Percentiles rank a stretch among this genome's conserved stretches.
These are phyloP conservation scores for Tuber umbilicatum DNA, from an alignment of 495 filamentous ascomycete species.

Conservation along the genomic window DNA sequence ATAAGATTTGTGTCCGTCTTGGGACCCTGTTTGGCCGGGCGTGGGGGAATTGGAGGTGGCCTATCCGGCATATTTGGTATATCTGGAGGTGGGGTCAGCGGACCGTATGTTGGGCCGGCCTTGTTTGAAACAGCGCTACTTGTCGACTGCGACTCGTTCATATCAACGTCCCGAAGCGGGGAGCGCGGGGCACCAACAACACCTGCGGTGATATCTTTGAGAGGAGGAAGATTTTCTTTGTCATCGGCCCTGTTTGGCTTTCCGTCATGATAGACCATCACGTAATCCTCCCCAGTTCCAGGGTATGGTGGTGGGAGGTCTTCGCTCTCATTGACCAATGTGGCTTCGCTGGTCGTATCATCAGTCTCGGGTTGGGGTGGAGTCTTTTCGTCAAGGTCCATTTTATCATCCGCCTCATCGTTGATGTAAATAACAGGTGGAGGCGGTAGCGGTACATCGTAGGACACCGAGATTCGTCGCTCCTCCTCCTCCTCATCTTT, in stretches of 20 bases:
- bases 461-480: conserved; percentile 33
- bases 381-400: conserved; percentile 34
- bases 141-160: conserved; percentile 14
- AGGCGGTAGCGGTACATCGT: conserved; percentile 15
- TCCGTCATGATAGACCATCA: conserved; percentile 36
- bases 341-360: conserved; percentile 49
- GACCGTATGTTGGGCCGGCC: conserved; percentile 10
- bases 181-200: conserved; percentile 23
- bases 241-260: conserved; percentile 37
- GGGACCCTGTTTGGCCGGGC: conserved; percentile 42
- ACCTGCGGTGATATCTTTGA: conserved; percentile 12
- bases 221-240: conserved; percentile 47
- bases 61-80: conserved; percentile 33
- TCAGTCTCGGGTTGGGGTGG: conserved; percentile 12
- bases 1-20: conserved; percentile 54
- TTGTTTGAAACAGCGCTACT: conserved; percentile 8
- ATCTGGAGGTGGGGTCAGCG: conserved; percentile 36
- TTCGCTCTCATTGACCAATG: conserved; percentile 49
- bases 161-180: conserved; percentile 27
- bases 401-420: conserved; percentile 40
- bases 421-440: conserved; percentile 21
- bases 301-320: conserved; percentile 21
- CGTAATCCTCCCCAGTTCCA: conserved; percentile 31
- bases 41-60: conserved; percentile 46
- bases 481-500: conserved; percentile 49